Base-by-base conservation (phyloP, 225 moss, liverwort and hornwort genomes). In the Sphagnum contortum region DNA sequence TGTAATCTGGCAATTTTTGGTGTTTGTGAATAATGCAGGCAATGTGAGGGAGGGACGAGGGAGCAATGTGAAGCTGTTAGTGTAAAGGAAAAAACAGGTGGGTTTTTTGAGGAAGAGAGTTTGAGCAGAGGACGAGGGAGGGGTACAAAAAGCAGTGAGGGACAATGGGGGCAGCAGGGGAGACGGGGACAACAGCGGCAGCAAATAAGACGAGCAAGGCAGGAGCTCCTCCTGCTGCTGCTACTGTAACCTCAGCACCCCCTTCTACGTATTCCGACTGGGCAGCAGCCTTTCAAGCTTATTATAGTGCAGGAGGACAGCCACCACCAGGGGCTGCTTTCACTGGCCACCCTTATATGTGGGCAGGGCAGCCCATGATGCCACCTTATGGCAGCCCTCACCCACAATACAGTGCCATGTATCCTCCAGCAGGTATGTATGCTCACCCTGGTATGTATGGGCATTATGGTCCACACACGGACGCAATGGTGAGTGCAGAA, bases 361-460 rank as follows among this genome's bases (percentile, higher is more conserved):
- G 83, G 87, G 87, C 76, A 0, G 87, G 87, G 0, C 83, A 83
- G 80, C 80, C 83, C 46, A 80, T 87, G 78, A 75, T 87, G 75
- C 83, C 86, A 12, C 80, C 83, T 3, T 87, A 83, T 29, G 80
- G 87, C 48, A 78, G 29, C 29, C 29, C 71, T 5, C 87, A 80
- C 50, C 87, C 83, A 50, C 87, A 80, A 7, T 87, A 83, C 48
- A 83, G 87, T 14, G 80, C 87, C 55, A 87, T 87, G 80, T 87
- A 83, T 45, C 83, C 83, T 29, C 4, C 80, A 80, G 29, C 29
- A 1, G 80, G 80, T 77, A 78, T 87, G 72, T 87, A 87, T 63
- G 83, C 71, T 6, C 87, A 87, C 45, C 83, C 83, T 12, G 6
- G 8, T 9, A 87, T 87, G 83, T 83, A 87, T 71, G 80, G 80